Evolutionary conservation across 176 grass and related monocot species (phyloP), one percentile per base, ranked within the genome.

Genomic region (Otatea glauca): DNA sequence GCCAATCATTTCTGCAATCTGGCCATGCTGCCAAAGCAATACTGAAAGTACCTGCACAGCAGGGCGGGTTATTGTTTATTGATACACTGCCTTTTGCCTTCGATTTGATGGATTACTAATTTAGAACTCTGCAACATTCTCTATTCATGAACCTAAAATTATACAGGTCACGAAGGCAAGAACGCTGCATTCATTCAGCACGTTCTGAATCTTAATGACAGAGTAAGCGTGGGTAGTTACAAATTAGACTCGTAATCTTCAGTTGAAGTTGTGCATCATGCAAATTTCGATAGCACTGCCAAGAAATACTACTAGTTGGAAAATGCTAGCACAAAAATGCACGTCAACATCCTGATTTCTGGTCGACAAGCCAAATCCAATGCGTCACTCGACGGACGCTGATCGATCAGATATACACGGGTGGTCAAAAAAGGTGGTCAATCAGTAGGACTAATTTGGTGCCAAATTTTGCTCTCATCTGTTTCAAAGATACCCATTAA

Each of bases 401-500:
- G 67, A 79, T 73, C 66, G 8, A 25, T 44, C 18, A 65, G 45
- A 66, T 0, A 35, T 9, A 44, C 49, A 0, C 11, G 50, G 49
- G n/a, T 34, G 50, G 74, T 90, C 79, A 86, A 83, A 76, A 81
- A 86, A 53, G 50, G 9, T 65, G 54, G n/a, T 61, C 88, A n/a
- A 51, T 83, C 83, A 72, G 9, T 21, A 18, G 76, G 71, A 21
- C 47, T 79, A 73, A 14, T 75, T 75, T 64, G 44, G 89, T 62
- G 80, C 84, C 84, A 69, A 90, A 77, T 17, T 75, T 86, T 61
- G 69, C 84, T 84, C 75, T 3, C 47, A 10, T 14, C 42, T 7
- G 61, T 66, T 90, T 90, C 84, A 80, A 90, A 74, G 84, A 90
- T 87, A 23, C 74, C 77, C 54, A 43, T 25, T 55, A 15, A 21